Base-by-base conservation (phyloP, 192 early-diverging fungal genomes). In the Pilobolus umbonatus region DNA sequence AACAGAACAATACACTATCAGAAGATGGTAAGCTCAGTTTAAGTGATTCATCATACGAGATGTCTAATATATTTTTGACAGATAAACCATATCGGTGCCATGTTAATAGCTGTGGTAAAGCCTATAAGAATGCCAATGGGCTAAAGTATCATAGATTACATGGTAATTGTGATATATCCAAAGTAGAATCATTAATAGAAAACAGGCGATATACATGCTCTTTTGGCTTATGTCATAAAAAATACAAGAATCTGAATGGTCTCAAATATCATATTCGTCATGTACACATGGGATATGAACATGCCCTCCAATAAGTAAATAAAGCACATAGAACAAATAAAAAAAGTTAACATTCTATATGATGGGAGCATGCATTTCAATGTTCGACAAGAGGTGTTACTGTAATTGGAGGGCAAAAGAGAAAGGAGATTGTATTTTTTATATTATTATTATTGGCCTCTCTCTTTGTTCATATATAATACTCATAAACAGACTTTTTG, bases 111-210 rank as follows among this genome's bases (percentile, higher is more conserved):
- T 97, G 95, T 68, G 80, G 77, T 60, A 96, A 97, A 76, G 84
- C 93, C 6, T 98, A 98, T 80, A 98, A 98, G 72, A 98, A 98
- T 69, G 93, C 94, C 28, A 95, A 95, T 48, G 95, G 95, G 12
- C 77, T 98, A 61, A 98, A 98, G 72, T 98, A 98, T 78, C 95
- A 98, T 72, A 87, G 92, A 64, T 76, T 89, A 67, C 94, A 98
- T 71, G 93, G 93, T 15, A 94, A 98, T 65, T 66, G 67, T 6
- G 29, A 39, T 15, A 44, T 62, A 26, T 55, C 58, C 24, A 66
- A 69, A n/a, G 65, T 57, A 38, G 84, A 85, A 9, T 68, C 70
- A 44, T 78, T 76, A 26, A 57, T 60, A 30, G 63, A 66, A 8
- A 65, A 69, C 25, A 86, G 82, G 67, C 86, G 85, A 3, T 86